phyloP scores from a whole-genome alignment of 306 rosid genomes.

The Morella rubra region DNA sequence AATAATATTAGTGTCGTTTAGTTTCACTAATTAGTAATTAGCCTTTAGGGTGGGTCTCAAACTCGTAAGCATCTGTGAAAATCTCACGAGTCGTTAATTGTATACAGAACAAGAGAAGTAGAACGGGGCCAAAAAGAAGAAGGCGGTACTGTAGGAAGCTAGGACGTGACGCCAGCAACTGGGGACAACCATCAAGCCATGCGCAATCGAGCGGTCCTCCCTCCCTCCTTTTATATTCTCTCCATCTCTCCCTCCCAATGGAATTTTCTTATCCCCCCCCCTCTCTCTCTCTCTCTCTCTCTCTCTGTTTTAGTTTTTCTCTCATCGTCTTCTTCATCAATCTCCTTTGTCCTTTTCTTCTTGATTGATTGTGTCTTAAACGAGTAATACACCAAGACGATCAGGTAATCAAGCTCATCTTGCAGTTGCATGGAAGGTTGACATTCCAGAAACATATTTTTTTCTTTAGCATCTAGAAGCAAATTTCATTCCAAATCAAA shows the following conservation, averaged over 20 bases:
- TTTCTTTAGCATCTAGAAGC: not conserved
- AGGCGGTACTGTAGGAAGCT: slow-evolving; percentile 25
- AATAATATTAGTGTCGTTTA: no score
- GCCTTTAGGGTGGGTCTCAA: not conserved
- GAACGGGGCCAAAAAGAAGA: slow-evolving; percentile 13
- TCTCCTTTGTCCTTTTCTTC: slow-evolving; percentile 28
- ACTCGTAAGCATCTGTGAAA: not conserved
- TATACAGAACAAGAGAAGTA: not conserved
- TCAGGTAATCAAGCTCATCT: slow-evolving; percentile 4
- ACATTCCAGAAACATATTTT: not conserved
- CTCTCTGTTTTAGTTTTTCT: slow-evolving; percentile 2
- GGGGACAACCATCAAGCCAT: slow-evolving; percentile 80
- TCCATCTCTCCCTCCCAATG: slow-evolving; percentile 35
- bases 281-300: not conserved
- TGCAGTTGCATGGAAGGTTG: not conserved
- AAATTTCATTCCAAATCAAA: not conserved
- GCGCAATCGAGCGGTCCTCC: slow-evolving; percentile 92
- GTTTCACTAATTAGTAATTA: no score
- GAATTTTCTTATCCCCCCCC: slow-evolving; percentile 26
- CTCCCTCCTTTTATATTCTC: slow-evolving; percentile 44
- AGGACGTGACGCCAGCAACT: slow-evolving; percentile 56
- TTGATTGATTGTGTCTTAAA: slow-evolving; percentile 37
- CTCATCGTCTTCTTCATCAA: slow-evolving; percentile 9
- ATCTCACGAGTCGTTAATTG: not conserved
- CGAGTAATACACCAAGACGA: slow-evolving; percentile 22